A percentile compares a stretch with the other conserved stretches of the same genome.
Conservation (phyloP, 2,329 filamentous ascomycete genomes). For the Trichoderma sp. region DNA sequence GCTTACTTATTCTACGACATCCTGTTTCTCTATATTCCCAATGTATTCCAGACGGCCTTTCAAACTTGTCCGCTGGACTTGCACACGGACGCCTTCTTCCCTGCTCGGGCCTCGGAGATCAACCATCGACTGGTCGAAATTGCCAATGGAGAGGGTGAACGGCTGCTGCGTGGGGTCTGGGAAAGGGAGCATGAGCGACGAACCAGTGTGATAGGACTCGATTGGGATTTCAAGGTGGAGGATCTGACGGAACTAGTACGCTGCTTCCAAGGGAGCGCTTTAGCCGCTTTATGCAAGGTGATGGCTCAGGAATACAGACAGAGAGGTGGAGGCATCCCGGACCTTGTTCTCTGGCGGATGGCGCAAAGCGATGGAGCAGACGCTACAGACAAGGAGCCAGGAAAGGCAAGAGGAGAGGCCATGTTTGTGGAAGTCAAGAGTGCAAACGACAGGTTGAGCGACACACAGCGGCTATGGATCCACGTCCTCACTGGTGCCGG, state of each 20-base stretch:
- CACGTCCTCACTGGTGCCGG: conserved; percentile 85
- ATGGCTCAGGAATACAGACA: conserved; percentile 93
- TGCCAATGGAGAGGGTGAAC: conserved; percentile 71
- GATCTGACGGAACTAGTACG: conserved; percentile 75
- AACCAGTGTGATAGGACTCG: conserved; percentile 86
- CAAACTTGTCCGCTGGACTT: conserved; percentile 93
- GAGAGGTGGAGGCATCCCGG: conserved; percentile 82
- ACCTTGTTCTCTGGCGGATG: conserved; percentile 81
- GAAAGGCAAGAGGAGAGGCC: conserved; percentile 52
- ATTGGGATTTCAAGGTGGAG: conserved; percentile 80
- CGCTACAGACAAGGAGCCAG: conserved; percentile 25
- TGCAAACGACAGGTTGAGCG: conserved; percentile 88
- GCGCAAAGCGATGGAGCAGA: conserved; percentile 24
- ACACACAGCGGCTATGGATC: conserved; percentile 96
- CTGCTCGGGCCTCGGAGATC: conserved; percentile 81
- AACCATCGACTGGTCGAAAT: conserved; percentile 84
- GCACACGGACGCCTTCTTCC: conserved; percentile 89
- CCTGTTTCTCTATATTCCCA: conserved; percentile 87
- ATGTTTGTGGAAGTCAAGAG: conserved; percentile 81
- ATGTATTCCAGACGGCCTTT: conserved; percentile 94
- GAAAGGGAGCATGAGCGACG: conserved; percentile 62
- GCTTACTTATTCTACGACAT: conserved; percentile 91
- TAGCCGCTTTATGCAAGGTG: conserved; percentile 85
- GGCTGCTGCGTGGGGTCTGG: conserved; percentile 67
- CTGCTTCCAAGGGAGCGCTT: conserved; percentile 75